These are phyloP conservation scores for Irpex rosettiformis DNA, from an alignment of 1,284 basidiomycete species.

Conservation along the genomic window DNA sequence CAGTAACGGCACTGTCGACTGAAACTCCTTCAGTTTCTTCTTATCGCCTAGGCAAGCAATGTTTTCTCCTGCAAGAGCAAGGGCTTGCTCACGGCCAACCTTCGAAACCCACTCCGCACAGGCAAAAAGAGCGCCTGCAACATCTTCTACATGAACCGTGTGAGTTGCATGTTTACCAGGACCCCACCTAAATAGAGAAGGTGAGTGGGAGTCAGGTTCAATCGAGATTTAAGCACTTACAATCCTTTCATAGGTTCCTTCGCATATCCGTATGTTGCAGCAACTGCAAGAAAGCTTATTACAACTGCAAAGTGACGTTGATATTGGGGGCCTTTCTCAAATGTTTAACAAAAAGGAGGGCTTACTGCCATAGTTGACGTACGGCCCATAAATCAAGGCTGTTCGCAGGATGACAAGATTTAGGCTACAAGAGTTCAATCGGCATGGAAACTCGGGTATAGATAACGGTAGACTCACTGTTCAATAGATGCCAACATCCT, in stretches of 20 bases:
- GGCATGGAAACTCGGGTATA: background rate
- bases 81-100: conserved; percentile 56
- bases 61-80: conserved; percentile 61
- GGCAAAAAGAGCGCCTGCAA: conserved; percentile 73
- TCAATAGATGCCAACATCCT: conserved; percentile 73
- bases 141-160: conserved; percentile 77
- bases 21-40: conserved; percentile 56
- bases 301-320: conserved; percentile 29
- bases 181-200: conserved; percentile 49
- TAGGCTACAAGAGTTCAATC: conserved; percentile 41
- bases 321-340: background rate
- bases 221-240: conserved; percentile 37
- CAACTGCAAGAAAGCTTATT: conserved; percentile 69
- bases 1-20: conserved; percentile 42
- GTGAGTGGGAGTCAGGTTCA: background rate
- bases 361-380: conserved; percentile 57
- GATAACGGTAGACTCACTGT: conserved; percentile 41
- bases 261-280: conserved; percentile 80
- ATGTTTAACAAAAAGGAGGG: conserved; percentile 3
- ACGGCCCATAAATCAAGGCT: conserved; percentile 75
- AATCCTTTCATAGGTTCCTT: conserved; percentile 86
- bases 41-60: conserved; percentile 74
- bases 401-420: conserved; percentile 78
- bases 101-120: conserved; percentile 72
- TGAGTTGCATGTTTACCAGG: conserved; percentile 79